phyloP scores from a whole-genome alignment of 2,329 filamentous ascomycete genomes.

The Biscogniauxia mediterranea region DNA sequence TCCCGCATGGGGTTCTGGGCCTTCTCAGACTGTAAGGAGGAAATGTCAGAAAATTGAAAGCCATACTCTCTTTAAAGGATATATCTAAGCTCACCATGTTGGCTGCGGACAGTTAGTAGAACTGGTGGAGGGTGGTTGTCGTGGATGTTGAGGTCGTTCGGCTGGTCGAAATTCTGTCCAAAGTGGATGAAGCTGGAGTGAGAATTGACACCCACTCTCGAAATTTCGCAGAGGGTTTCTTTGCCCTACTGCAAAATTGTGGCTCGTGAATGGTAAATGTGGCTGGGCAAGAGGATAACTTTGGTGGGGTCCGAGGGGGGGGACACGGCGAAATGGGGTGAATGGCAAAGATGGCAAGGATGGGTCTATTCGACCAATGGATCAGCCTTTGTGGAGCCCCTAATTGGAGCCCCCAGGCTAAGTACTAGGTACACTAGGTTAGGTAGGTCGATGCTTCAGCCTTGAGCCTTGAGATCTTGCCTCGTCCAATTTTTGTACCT shows the following conservation, averaged over 20 bases:
- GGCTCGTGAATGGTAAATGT: slow-evolving; percentile 17
- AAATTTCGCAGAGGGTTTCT: slow-evolving; percentile 29
- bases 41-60: background rate
- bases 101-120: slow-evolving; percentile 31
- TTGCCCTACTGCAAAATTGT: slow-evolving; percentile 26
- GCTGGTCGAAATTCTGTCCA: slow-evolving; percentile 14
- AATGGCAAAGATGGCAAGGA: slow-evolving; percentile 6
- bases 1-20: slow-evolving; percentile 98
- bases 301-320: slow-evolving; percentile 24
- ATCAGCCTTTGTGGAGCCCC: slow-evolving; percentile 9
- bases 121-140: slow-evolving; percentile 16
- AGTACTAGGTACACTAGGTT: too few relatives aligned
- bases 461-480: slow-evolving; percentile 33
- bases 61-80: background rate
- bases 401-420: background rate
- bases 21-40: slow-evolving; percentile 69
- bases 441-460: slow-evolving; percentile 20
- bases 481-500: slow-evolving; percentile 40
- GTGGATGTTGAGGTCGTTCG: slow-evolving; percentile 11
- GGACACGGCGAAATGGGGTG: too few relatives aligned
- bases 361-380: slow-evolving; percentile 2
- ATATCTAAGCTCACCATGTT: slow-evolving; percentile 38
- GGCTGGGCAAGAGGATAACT: slow-evolving; percentile 18
- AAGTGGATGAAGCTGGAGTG: slow-evolving; percentile 8
- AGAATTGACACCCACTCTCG: slow-evolving; percentile 16